Percentiles rank a stretch among this genome's conserved stretches.
These are phyloP conservation scores for Leccinum disarticulatum DNA, from an alignment of 768 basidiomycete species.

Conservation along the genomic window DNA sequence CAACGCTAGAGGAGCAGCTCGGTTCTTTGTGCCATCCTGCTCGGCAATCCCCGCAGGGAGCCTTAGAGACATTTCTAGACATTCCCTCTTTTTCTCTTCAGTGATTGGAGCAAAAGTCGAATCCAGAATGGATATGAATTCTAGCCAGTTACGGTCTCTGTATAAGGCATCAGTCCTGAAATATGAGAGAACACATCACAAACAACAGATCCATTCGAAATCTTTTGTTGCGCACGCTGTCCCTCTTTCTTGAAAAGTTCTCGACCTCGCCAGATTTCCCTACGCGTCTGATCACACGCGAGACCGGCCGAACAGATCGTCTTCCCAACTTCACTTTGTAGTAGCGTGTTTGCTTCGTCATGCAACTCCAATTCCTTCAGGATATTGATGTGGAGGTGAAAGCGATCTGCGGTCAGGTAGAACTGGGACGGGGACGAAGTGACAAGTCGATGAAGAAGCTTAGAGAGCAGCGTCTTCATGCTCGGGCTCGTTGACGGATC, in stretches of 20 bases:
- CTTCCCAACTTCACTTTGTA: conserved; percentile 69
- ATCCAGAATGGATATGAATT: too few species aligned
- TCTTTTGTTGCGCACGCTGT: conserved; percentile 55
- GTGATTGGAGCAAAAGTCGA: too few species aligned
- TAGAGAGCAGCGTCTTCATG: conserved; percentile 69
- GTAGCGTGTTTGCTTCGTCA: conserved; percentile 67
- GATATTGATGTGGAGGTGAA: conserved; percentile 72
- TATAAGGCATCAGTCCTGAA: too few species aligned
- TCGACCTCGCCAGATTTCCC: conserved; percentile 63
- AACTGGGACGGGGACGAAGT: conserved; percentile 62
- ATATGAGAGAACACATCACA: conserved; percentile 8
- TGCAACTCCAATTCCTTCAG: conserved; percentile 65
- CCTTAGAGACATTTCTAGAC: too few species aligned
- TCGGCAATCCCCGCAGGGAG: too few species aligned
- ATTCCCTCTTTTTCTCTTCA: too few species aligned
- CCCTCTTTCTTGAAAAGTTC: conserved; percentile 63
- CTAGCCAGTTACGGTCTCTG: too few species aligned
- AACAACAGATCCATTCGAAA: conserved; percentile 55
- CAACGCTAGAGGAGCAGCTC: too few species aligned
- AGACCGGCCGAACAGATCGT: conserved; percentile 68
- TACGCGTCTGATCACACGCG: conserved; percentile 71
- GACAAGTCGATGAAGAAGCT: conserved; percentile 75
- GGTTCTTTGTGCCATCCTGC: too few species aligned
- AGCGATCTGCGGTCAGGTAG: conserved; percentile 68
- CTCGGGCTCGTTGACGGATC: conserved; percentile 58